These are phyloP conservation scores for Daldinia loculata DNA, from an alignment of 495 filamentous ascomycete genomes.

Conservation along the genomic window DNA sequence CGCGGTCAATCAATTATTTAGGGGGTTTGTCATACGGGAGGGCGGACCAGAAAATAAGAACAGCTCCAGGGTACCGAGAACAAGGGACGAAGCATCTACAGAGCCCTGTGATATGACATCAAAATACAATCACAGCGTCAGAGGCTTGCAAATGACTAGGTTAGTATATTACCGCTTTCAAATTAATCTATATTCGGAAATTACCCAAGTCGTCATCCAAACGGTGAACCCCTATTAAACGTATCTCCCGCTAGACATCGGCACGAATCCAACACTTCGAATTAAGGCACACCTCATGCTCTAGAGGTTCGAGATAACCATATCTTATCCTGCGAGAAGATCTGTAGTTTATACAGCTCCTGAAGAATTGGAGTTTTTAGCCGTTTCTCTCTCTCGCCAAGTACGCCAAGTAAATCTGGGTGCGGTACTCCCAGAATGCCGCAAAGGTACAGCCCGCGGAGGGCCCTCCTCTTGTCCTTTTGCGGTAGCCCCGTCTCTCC, in stretches of 20 bases:
- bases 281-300: not conserved
- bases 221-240: not conserved
- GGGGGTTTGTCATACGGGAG: not conserved
- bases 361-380: not conserved
- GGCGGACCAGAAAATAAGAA: not conserved
- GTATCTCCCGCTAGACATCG: not conserved
- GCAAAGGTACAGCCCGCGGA: not conserved
- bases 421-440: not conserved
- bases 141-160: not conserved
- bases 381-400: not conserved
- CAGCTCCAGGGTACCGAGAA: too few relatives aligned
- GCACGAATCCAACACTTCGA: not conserved
- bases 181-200: not conserved
- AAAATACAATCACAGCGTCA: not conserved
- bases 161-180: not conserved
- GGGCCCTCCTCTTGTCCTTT: not conserved
- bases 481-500: not conserved
- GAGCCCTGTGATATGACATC: not conserved
- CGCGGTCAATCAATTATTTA: not conserved
- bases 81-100: not conserved
- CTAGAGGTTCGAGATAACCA: not conserved
- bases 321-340: not conserved
- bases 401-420: not conserved
- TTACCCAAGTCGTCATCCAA: not conserved
- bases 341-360: not conserved